Evolutionary conservation across 345 rosid species (phyloP).

Genomic region (Gossypium anomalum): DNA sequence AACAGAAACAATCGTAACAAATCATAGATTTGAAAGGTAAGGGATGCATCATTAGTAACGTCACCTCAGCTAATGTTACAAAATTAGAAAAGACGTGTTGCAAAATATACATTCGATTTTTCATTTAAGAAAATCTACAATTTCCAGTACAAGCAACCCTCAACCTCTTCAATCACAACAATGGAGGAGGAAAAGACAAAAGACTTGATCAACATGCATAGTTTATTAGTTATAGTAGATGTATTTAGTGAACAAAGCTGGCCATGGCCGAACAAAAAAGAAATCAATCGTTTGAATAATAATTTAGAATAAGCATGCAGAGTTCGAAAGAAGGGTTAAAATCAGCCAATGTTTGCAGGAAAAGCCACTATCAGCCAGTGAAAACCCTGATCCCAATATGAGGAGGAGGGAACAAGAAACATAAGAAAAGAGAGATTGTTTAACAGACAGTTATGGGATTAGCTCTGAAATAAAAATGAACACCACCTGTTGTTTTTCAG

Average conservation of each 20-base stretch:
- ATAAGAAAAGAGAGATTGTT: neutral
- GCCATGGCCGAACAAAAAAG: neutral
- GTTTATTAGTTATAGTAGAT: constrained; percentile 13
- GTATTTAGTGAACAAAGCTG: neutral
- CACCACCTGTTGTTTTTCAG: constrained; percentile 84
- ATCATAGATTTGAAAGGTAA: neutral
- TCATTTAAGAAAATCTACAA: neutral
- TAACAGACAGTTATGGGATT: neutral
- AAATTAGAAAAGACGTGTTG: neutral
- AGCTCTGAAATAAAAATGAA: constrained; percentile 15
- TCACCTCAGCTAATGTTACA: neutral
- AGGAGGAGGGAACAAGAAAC: neutral
- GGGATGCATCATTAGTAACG: neutral
- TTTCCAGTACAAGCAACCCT: neutral
- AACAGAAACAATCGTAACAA: neutral
- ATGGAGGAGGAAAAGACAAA: too few relatives aligned
- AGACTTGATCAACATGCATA: too few relatives aligned
- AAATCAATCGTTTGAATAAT: neutral
- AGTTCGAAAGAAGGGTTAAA: neutral
- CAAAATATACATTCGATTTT: neutral
- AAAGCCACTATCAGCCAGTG: neutral
- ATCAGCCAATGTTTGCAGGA: neutral
- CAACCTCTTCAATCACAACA: neutral
- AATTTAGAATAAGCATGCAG: neutral
- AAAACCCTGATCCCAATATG: neutral